Percentiles rank a stretch among this genome's conserved stretches.
Conservation (phyloP, 495 filamentous ascomycete genomes). For the Extremus antarcticus region DNA sequence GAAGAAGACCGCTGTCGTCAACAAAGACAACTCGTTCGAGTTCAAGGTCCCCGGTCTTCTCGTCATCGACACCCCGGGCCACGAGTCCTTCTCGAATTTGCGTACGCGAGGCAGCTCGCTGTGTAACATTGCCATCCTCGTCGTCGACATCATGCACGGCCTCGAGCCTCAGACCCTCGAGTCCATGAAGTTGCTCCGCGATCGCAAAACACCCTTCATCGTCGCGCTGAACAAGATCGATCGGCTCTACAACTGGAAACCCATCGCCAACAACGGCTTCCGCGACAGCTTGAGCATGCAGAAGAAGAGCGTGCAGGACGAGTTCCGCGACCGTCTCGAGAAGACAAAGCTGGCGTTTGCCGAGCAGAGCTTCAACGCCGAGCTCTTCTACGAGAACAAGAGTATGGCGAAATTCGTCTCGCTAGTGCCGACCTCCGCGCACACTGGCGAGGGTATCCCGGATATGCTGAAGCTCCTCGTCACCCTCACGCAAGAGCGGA, state of each 20-base stretch:
- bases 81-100: slow-evolving; percentile 99
- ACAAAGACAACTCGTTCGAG: slow-evolving; percentile 79
- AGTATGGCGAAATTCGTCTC: slow-evolving; percentile 89
- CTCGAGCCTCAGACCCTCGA: slow-evolving; percentile 96
- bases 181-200: slow-evolving; percentile 87
- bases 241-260: slow-evolving; percentile 96
- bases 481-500: slow-evolving; percentile 86
- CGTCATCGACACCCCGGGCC: slow-evolving; percentile 97
- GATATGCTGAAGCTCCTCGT: slow-evolving; percentile 97
- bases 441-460: slow-evolving; percentile 96
- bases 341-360: slow-evolving; percentile 87
- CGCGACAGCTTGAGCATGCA: slow-evolving; percentile 80
- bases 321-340: slow-evolving; percentile 83
- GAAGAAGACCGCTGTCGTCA: slow-evolving; percentile 87
- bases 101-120: slow-evolving; percentile 92
- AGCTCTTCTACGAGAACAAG: slow-evolving; percentile 96
- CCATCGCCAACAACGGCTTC: slow-evolving; percentile 97
- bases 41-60: slow-evolving; percentile 97
- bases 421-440: slow-evolving; percentile 89
- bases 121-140: slow-evolving; percentile 98
- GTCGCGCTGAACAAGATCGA: slow-evolving; percentile 99
- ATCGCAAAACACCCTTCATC: slow-evolving; percentile 94
- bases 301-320: slow-evolving; percentile 86
- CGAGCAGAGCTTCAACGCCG: slow-evolving; percentile 95
- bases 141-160: slow-evolving; percentile 99